Evolutionary conservation across 2,329 filamentous ascomycete genomes (phyloP).

Genomic region (Calonectria pseudoreteaudii): DNA sequence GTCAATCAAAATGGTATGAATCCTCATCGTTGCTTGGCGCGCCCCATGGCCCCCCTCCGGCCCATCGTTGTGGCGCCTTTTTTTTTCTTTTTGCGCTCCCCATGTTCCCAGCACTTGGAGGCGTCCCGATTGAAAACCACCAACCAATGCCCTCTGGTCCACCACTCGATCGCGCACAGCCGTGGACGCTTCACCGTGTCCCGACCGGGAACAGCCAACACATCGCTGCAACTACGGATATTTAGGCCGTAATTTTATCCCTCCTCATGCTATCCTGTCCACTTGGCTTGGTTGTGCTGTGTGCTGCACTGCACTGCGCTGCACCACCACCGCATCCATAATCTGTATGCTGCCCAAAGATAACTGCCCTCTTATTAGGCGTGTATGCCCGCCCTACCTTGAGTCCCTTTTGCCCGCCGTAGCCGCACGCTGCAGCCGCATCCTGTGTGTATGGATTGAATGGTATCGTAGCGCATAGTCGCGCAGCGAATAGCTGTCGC

Average conservation of each 20-base stretch:
- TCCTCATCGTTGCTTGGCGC: not conserved
- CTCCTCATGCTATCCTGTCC: not conserved
- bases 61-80: not conserved
- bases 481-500: slow-evolving; percentile 22
- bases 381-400: not conserved
- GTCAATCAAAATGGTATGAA: slow-evolving; percentile 9
- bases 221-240: slow-evolving; percentile 14
- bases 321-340: not conserved
- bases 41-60: not conserved
- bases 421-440: slow-evolving; percentile 30
- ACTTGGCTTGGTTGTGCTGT: slow-evolving; percentile 14
- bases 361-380: slow-evolving; percentile 25
- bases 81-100: not conserved
- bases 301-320: slow-evolving; percentile 10
- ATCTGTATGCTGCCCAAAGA: slow-evolving; percentile 11
- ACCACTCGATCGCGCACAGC: slow-evolving; percentile 5
- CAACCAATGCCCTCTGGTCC: not conserved
- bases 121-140: not conserved
- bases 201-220: not conserved
- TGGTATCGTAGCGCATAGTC: not conserved
- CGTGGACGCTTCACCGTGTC: slow-evolving; percentile 18
- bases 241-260: slow-evolving; percentile 17
- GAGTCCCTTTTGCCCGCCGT: slow-evolving; percentile 30
- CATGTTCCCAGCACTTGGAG: not conserved
- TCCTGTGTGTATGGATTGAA: not conserved